A percentile compares a stretch with the other conserved stretches of the same genome.
phyloP scores from a whole-genome alignment of 805 yeast genomes.

The Metschnikowia koreensis region DNA sequence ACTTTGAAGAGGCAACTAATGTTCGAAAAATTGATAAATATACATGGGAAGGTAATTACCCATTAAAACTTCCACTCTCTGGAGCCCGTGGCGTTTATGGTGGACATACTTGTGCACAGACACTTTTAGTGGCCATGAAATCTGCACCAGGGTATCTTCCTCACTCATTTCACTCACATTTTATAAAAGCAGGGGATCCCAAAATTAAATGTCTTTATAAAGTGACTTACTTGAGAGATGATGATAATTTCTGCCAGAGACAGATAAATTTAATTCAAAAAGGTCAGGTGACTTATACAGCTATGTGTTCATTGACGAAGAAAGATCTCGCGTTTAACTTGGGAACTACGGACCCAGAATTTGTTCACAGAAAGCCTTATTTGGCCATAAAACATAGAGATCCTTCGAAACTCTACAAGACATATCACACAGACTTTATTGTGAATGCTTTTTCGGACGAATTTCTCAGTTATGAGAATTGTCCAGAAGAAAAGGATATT shows the following conservation, averaged over 20 bases:
- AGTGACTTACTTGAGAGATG: slow-evolving; percentile 52
- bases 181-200: slow-evolving; percentile 53
- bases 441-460: slow-evolving; percentile 39
- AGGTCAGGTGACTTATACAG: slow-evolving; percentile 48
- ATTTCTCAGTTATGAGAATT: slow-evolving; percentile 29
- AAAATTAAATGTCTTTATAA: slow-evolving; percentile 47
- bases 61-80: slow-evolving; percentile 32
- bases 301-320: slow-evolving; percentile 45
- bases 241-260: slow-evolving; percentile 50
- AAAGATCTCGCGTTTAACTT: slow-evolving; percentile 7
- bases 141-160: slow-evolving; percentile 48
- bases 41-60: slow-evolving; percentile 33
- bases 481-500: slow-evolving; percentile 33
- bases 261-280: slow-evolving; percentile 56
- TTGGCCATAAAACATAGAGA: slow-evolving; percentile 26
- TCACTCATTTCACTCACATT: slow-evolving; percentile 60
- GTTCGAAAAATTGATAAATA: slow-evolving; percentile 13
- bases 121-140: slow-evolving; percentile 57
- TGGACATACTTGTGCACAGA: slow-evolving; percentile 66
- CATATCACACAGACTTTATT: slow-evolving; percentile 37
- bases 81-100: slow-evolving; percentile 70
- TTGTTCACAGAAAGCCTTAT: slow-evolving; percentile 17
- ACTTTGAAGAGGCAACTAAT: slow-evolving; percentile 17
- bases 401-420: slow-evolving; percentile 24
- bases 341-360: slow-evolving; percentile 7